These are phyloP conservation scores for Carex arenaria DNA, from an alignment of 202 grass and related monocot species.

Conservation along the genomic window DNA sequence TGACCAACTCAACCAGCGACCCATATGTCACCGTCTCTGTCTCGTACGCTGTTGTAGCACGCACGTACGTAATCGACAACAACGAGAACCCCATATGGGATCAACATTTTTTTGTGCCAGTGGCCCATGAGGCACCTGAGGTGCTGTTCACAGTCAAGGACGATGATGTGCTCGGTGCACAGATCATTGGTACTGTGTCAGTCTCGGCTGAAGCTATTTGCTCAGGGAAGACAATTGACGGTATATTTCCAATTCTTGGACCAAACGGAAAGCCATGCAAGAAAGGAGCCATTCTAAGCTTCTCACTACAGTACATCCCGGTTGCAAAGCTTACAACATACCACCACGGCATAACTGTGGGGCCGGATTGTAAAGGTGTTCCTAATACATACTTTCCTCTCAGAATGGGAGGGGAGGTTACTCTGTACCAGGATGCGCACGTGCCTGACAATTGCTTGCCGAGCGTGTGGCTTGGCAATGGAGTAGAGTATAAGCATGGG, in stretches of 20 bases:
- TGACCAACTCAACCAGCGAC: slow-evolving; percentile 54
- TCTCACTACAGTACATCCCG: slow-evolving; percentile 62
- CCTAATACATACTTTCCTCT: slow-evolving; percentile 78
- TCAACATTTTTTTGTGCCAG: slow-evolving; percentile 65
- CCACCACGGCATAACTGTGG: slow-evolving; percentile 53
- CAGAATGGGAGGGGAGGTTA: slow-evolving; percentile 50
- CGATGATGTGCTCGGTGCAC: slow-evolving; percentile 58
- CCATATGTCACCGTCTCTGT: slow-evolving; percentile 70
- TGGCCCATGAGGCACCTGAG: slow-evolving; percentile 61
- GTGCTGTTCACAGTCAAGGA: slow-evolving; percentile 80
- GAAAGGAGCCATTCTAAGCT: slow-evolving; percentile 34
- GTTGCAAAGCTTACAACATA: slow-evolving; percentile 59
- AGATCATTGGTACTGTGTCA: slow-evolving; percentile 61
- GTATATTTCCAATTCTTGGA: slow-evolving; percentile 43
- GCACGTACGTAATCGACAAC: slow-evolving; percentile 48
- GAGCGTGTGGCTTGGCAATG: slow-evolving; percentile 50
- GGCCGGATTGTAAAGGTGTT: slow-evolving; percentile 42
- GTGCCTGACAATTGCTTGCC: slow-evolving; percentile 65
- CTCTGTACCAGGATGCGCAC: slow-evolving; percentile 83
- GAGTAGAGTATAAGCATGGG: slow-evolving; percentile 47
- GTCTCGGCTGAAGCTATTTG: slow-evolving; percentile 44
- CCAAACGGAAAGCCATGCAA: slow-evolving; percentile 60
- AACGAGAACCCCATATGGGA: slow-evolving; percentile 65
- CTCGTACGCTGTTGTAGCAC: slow-evolving; percentile 38
- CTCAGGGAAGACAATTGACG: slow-evolving; percentile 44